phyloP scores from a whole-genome alignment of 2,329 filamentous ascomycete species.

The Falciphora oryzae region DNA sequence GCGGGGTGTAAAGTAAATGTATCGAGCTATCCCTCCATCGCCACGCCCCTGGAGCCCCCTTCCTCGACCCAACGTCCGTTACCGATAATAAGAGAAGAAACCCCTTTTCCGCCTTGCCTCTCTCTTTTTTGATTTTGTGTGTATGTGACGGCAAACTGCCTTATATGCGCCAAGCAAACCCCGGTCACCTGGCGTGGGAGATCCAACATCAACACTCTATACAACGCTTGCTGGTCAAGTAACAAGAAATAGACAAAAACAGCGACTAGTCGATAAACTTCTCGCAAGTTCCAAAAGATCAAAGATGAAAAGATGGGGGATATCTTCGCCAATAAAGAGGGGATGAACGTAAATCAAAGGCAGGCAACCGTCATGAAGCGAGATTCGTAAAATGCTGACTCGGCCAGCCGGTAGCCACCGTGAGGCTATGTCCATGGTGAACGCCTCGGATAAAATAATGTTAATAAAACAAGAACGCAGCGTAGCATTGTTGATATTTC shows the following conservation, averaged over 20 bases:
- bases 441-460: neutral
- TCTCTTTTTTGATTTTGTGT: neutral
- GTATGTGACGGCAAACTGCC: neutral
- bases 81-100: neutral
- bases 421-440: neutral
- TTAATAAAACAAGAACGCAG: neutral
- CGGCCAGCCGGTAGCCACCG: neutral
- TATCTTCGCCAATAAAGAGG: slow-evolving; percentile 7
- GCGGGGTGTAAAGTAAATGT: neutral
- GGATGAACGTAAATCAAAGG: neutral
- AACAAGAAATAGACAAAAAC: neutral
- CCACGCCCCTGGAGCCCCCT: neutral
- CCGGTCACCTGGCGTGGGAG: neutral
- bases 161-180: slow-evolving; percentile 2
- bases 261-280: neutral
- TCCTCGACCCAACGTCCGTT: neutral
- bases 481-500: slow-evolving; percentile 5
- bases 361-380: neutral
- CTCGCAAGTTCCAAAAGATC: neutral
- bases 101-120: neutral
- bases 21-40: neutral
- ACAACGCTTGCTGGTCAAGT: slow-evolving; percentile 10
- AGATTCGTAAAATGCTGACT: neutral
- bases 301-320: neutral
- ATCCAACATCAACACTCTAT: slow-evolving; percentile 8